Evolutionary conservation across 1,139 yeast genomes (phyloP).

Genomic region (Zygoascus hellenicus): DNA sequence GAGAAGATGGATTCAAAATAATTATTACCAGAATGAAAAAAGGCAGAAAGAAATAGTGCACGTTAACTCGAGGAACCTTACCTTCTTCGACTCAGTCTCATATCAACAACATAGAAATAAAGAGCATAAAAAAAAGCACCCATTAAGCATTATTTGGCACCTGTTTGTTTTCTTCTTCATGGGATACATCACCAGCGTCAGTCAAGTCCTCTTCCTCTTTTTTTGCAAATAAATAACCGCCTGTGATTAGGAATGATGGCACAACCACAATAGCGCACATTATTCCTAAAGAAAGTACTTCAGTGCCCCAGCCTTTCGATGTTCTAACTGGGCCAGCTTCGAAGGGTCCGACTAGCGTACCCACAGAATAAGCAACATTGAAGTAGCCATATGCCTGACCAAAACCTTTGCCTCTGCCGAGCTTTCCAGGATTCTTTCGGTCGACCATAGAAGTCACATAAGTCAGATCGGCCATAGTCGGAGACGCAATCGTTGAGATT

Average conservation of each 20-base stretch:
- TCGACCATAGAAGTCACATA: constrained; percentile 27
- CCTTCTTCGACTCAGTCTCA: too few relatives aligned
- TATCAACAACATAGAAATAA: too few relatives aligned
- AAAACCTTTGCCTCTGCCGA: constrained; percentile 32
- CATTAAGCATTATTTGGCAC: too few relatives aligned
- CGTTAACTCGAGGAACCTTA: too few relatives aligned
- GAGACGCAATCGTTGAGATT: constrained; percentile 25
- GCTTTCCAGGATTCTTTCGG: constrained; percentile 27
- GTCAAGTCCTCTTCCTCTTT: too few relatives aligned
- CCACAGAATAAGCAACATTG: constrained; percentile 33
- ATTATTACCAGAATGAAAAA: too few relatives aligned
- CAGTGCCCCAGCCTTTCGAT: constrained; percentile 27
- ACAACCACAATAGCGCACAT: constrained; percentile 23
- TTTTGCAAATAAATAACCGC: constrained; percentile 20
- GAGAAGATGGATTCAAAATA: too few relatives aligned
- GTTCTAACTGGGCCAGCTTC: constrained; percentile 29
- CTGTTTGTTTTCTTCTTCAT: too few relatives aligned
- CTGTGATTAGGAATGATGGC: constrained; percentile 27
- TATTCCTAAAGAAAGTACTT: constrained; percentile 27
- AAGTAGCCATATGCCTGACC: constrained; percentile 36
- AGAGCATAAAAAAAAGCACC: too few relatives aligned
- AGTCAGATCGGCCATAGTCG: constrained; percentile 32
- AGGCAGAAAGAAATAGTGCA: too few relatives aligned
- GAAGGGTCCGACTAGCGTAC: constrained; percentile 34
- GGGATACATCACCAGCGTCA: too few relatives aligned